phyloP scores from a whole-genome alignment of 805 yeast species.

The Metschnikowia shivogae region DNA sequence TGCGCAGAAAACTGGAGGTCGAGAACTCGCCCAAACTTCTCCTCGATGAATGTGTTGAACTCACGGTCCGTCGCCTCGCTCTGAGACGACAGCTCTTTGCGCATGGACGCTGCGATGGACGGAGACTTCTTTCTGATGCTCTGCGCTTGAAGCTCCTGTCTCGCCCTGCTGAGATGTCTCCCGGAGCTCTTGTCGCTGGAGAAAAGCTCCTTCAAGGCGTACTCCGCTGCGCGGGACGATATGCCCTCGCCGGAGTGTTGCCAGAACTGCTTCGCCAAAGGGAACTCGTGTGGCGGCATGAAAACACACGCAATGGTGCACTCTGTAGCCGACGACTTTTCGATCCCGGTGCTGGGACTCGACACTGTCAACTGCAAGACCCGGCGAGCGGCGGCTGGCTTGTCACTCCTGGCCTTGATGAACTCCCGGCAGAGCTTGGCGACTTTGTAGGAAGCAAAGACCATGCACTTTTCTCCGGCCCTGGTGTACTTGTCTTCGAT shows the following conservation, averaged over 20 bases:
- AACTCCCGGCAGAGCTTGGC: conserved; percentile 86
- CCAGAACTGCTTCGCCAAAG: conserved; percentile 85
- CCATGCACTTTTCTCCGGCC: conserved; percentile 67
- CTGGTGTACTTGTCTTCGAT: conserved; percentile 72
- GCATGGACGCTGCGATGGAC: conserved; percentile 26
- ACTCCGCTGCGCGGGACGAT: conserved; percentile 86
- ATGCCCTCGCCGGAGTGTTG: conserved; percentile 98
- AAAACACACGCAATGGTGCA: conserved; percentile 77
- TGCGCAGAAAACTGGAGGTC: conserved; percentile 70
- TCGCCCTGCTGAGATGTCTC: conserved; percentile 17
- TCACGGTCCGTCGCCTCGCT: conserved; percentile 44
- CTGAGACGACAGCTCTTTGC: conserved; percentile 19
- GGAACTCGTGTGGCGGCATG: conserved; percentile 54
- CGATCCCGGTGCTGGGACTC: conserved; percentile 57
- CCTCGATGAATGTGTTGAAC: conserved; percentile 69
- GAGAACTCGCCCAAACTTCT: conserved; percentile 84
- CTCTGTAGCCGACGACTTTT: conserved; percentile 55
- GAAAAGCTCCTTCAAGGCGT: conserved; percentile 60
- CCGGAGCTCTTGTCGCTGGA: conserved; percentile 15
- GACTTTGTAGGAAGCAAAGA: conserved; percentile 71
- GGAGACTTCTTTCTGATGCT: conserved; percentile 31
- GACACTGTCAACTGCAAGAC: conserved; percentile 72
- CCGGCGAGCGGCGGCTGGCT: conserved; percentile 37
- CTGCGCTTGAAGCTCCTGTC: conserved; percentile 35
- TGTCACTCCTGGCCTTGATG: conserved; percentile 41